Evolutionary conservation across 2,329 filamentous ascomycete species (phyloP), one percentile per base, ranked within the genome.

Genomic region (Calonectria leucothoes): DNA sequence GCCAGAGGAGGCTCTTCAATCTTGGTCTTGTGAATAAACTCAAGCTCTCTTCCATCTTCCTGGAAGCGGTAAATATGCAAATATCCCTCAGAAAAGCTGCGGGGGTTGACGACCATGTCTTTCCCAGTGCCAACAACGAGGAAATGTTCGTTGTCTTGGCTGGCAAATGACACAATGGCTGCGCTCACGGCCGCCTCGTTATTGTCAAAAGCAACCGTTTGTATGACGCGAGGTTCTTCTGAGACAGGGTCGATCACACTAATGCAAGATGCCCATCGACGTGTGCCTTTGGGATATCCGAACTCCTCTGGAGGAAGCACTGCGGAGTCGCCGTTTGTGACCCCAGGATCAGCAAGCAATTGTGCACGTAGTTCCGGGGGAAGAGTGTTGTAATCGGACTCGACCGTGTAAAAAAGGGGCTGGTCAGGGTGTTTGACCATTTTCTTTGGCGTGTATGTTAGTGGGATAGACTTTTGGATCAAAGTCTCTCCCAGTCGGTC

Each of bases 1-100:
- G 97, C 96, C 80, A 95, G 92, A 1, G 97, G 95, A 2, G 96
- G 96, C 76, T 95, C 93, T 77, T 97, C 95, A 8, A 98, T 91
- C 80, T 95, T 95, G 0, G 97, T 99, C 84, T 98, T 98, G 86
- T 99, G 97, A 75, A 98, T 96, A 72, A 98, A 97, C 81, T 98
- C 94, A 20, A 99, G 90, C 80, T 95, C 92, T 69, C 92, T 92
- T n/a, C 97, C 97, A 74, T 95, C 92, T 63, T 97, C 94, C 66
- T 94, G 91, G 83, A 99, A 95, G 51, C 95, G 92, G 84, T 98
- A 99, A 31, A 98, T 94, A 80, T 98, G 95, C 42, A 99, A 94
- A 78, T 93, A 98, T 0, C 96, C 97, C 74, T 92, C 92, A 0
- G 90, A 92, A 77, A 91, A 96, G 66, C 93, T 93, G 65, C 93